phyloP scores from a whole-genome alignment of 2,329 filamentous ascomycete species.

The Pestalotiopsis fici region DNA sequence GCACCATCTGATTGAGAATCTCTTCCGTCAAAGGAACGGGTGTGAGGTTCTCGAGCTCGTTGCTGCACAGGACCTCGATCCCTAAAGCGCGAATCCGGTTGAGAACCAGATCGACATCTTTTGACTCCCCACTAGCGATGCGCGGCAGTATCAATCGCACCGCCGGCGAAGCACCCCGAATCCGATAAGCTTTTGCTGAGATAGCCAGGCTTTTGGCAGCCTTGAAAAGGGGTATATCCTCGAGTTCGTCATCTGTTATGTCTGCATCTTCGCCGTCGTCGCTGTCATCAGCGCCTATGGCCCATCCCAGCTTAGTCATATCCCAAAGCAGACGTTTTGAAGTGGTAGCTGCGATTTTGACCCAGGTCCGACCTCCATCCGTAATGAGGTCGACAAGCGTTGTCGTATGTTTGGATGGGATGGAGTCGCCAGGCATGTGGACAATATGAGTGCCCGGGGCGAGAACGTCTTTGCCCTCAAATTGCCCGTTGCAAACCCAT shows the following conservation, averaged over 20 bases:
- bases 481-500: slow-evolving; percentile 24
- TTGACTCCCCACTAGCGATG: slow-evolving; percentile 23
- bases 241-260: slow-evolving; percentile 16
- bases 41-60: slow-evolving; percentile 14
- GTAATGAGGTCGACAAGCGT: slow-evolving; percentile 29
- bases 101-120: slow-evolving; percentile 27
- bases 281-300: slow-evolving; percentile 27
- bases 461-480: slow-evolving; percentile 22
- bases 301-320: slow-evolving; percentile 28
- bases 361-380: slow-evolving; percentile 30
- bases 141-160: slow-evolving; percentile 27
- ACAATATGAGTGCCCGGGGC: slow-evolving; percentile 29
- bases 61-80: slow-evolving; percentile 22
- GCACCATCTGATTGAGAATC: slow-evolving; percentile 26
- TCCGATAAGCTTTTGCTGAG: slow-evolving; percentile 25
- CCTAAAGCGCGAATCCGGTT: slow-evolving; percentile 24
- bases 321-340: slow-evolving; percentile 30
- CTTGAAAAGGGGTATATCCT: slow-evolving; percentile 31
- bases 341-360: slow-evolving; percentile 31
- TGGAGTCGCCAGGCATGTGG: slow-evolving; percentile 23
- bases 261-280: slow-evolving; percentile 18
- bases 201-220: slow-evolving; percentile 22
- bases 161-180: slow-evolving; percentile 22
- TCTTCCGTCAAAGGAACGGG: slow-evolving; percentile 18
- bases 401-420: slow-evolving; percentile 18